Conservation (phyloP, 768 basidiomycete species). For the Lyophyllum decastes region DNA sequence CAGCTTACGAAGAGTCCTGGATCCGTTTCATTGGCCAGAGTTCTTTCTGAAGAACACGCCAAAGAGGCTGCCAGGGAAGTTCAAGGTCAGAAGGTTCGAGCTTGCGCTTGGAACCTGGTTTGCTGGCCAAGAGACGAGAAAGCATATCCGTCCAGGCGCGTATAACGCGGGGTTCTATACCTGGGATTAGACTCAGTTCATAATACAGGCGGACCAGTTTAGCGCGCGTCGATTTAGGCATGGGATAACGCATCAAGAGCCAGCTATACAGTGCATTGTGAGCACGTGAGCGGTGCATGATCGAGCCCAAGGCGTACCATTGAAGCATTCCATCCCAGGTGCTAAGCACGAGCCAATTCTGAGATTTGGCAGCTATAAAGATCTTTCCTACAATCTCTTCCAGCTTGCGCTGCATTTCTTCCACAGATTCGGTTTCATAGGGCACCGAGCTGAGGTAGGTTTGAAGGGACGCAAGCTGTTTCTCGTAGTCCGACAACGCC, state of each 20-base stretch:
- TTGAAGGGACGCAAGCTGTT: constrained; percentile 61
- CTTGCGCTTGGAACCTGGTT: constrained; percentile 64
- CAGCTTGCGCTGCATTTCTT: constrained; percentile 71
- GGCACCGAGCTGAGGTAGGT: constrained; percentile 70
- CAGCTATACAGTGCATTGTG: constrained; percentile 50
- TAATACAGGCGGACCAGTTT: constrained; percentile 78
- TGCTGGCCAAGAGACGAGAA: constrained; percentile 66
- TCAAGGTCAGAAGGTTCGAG: constrained; percentile 67
- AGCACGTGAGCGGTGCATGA: background rate
- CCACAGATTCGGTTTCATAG: constrained; percentile 69
- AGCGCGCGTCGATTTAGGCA: constrained; percentile 66
- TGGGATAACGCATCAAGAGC: constrained; percentile 80
- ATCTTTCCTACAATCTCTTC: constrained; percentile 72
- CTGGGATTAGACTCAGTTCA: constrained; percentile 75
- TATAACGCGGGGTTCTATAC: constrained; percentile 69
- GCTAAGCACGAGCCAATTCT: constrained; percentile 72
- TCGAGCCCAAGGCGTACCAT: constrained; percentile 47
- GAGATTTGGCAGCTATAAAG: constrained; percentile 66
- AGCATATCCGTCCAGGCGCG: constrained; percentile 82
- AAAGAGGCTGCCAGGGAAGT: constrained; percentile 77
- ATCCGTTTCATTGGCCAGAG: constrained; percentile 70
- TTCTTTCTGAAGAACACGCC: constrained; percentile 73
- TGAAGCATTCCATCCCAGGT: constrained; percentile 83
- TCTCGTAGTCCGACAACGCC: constrained; percentile 49
- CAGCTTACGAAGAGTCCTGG: constrained; percentile 56